Conservation (phyloP, 1,284 basidiomycete genomes). For the Austroboletus novae-zelandiae region DNA sequence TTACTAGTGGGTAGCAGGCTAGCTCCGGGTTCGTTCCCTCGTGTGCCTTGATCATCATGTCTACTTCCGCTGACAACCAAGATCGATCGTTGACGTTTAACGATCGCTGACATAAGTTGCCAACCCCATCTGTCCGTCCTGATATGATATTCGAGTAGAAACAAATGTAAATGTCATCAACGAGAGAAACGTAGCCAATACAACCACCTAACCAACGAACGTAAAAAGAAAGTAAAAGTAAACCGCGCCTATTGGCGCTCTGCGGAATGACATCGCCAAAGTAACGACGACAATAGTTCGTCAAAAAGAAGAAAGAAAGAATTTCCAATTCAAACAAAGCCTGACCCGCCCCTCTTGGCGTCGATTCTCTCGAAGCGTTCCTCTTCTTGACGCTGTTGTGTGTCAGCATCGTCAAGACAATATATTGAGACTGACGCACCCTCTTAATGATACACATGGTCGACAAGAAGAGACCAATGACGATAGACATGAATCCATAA, state of each 20-base stretch:
- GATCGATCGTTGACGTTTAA: too few relatives aligned
- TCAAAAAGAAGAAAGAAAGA: not conserved
- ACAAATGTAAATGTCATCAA: not conserved
- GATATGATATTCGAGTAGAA: not conserved
- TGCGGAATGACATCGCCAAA: not conserved
- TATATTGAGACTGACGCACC: conserved; percentile 36
- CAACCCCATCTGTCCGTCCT: too few relatives aligned
- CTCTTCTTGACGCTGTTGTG: conserved; percentile 64
- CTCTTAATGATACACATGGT: conserved; percentile 83
- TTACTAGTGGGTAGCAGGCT: too few relatives aligned
- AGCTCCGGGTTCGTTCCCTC: too few relatives aligned
- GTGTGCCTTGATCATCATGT: too few relatives aligned
- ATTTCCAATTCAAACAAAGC: conserved; percentile 66
- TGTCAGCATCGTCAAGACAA: conserved; percentile 11
- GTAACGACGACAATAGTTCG: not conserved
- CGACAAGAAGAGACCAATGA: conserved; percentile 70
- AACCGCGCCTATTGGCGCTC: conserved; percentile 7
- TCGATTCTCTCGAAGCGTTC: conserved; percentile 86
- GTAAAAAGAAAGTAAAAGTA: conserved; percentile 2
- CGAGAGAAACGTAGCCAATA: conserved; percentile 3
- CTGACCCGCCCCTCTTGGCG: conserved; percentile 76
- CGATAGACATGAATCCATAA: conserved; percentile 83
- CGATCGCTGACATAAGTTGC: too few relatives aligned
- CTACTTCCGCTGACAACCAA: too few relatives aligned
- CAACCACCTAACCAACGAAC: conserved; percentile 5